Evolutionary conservation across 495 filamentous ascomycete genomes (phyloP), one percentile per base, ranked within the genome.

Genomic region (Penicillium robsamsonii): DNA sequence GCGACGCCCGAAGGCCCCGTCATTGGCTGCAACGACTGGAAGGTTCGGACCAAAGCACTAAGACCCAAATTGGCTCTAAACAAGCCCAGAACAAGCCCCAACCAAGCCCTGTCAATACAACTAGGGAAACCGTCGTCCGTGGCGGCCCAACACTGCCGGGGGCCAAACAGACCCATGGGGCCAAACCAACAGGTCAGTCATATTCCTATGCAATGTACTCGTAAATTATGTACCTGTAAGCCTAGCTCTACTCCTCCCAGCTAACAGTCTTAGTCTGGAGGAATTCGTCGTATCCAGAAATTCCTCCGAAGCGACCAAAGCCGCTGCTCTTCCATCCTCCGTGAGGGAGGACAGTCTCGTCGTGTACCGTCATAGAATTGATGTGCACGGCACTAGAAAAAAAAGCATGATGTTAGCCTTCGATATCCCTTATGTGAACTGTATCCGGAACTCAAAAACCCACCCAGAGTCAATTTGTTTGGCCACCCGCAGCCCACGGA

Each of bases 301-400:
- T 62, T 11, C 72, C 81, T 57, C 81, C 82, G 69, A 86, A 86
- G 2, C 84, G 73, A n/a, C 92, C 92, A 67, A 83, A 92, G 10
- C 92, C 92, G 62, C 87, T 91, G 50, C 82, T 82, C 81, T 97
- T 97, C 64, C 83, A 84, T 29, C 92, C 92, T 24, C 92, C 92
- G 71, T 96, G 91, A 5, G 92, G 90, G 53, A 96, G 66, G 18
- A 75, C 75, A 12, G 83, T 70, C 73, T 96, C 92, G 58, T 97
- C 92, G 65, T 96, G 91, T 1, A 96, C 79, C 3, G 85, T 90
- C 82, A 91, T 85, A 33, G 75, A 79, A 68, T 97, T 97, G 65
- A 96, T 92, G 68, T 96, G 92, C 27, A 97, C 88, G 24, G 87
- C 87, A n/a, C 74, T 76, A 55, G 44, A 25, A 35, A 38, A 11